Evolutionary conservation across 1,139 yeast genomes (phyloP).

Genomic region (Yamadazyma aaseri): DNA sequence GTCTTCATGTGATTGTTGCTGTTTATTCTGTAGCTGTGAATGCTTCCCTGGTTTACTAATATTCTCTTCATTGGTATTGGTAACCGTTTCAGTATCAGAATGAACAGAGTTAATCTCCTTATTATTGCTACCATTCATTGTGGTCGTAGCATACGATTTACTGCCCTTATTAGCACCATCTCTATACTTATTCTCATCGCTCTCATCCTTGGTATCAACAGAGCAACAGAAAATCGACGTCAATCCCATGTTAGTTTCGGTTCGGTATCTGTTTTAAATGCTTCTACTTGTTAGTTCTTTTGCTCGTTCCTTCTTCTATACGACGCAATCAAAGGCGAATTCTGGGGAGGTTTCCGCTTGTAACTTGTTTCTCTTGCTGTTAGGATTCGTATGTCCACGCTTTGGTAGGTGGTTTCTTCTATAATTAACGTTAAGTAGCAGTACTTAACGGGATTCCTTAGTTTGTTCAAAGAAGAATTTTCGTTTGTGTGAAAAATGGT

Average conservation of each 20-base stretch:
- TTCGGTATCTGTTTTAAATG: not conserved
- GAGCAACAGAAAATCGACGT: constrained; percentile 44
- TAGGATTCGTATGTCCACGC: too few species aligned
- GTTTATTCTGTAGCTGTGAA: not conserved
- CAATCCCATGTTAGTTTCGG: constrained; percentile 12
- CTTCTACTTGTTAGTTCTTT: too few species aligned
- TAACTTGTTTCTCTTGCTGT: too few species aligned
- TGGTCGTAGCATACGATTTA: not conserved
- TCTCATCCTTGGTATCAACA: constrained; percentile 36
- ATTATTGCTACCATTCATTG: constrained; percentile 2
- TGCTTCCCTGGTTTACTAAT: not conserved
- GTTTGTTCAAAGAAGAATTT: not conserved
- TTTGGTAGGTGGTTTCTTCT: too few species aligned
- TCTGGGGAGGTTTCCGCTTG: too few species aligned
- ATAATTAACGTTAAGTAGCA: too few species aligned
- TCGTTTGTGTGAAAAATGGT: constrained; percentile 1
- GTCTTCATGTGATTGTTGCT: too few species aligned
- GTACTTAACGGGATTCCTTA: too few species aligned
- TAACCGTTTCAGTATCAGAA: constrained; percentile 16
- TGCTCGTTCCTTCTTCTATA: too few species aligned
- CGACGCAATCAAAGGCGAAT: too few species aligned
- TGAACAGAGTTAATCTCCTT: constrained; percentile 4
- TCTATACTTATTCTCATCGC: constrained; percentile 25
- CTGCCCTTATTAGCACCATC: constrained; percentile 5
- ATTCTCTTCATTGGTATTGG: constrained; percentile 27